Conservation (phyloP, 164 flowering plant genomes). For the Santalum album region DNA sequence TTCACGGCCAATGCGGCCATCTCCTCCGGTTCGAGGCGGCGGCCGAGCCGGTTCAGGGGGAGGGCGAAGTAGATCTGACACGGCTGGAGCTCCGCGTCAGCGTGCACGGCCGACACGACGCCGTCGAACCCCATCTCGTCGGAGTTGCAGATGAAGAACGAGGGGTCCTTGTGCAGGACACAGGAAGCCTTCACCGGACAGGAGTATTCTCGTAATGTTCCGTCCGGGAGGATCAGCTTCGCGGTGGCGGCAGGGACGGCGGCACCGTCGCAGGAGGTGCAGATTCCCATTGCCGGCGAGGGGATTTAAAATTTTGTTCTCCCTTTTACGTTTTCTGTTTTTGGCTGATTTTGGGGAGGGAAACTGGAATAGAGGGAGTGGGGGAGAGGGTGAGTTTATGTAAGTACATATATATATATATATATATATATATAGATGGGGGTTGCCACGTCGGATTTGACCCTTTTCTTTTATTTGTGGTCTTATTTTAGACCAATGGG, state of each 20-base stretch:
- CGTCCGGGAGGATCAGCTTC: constrained; percentile 2
- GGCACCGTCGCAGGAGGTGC: constrained; percentile 3
- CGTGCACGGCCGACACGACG: constrained; percentile 1
- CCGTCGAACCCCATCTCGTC: constrained; percentile 4
- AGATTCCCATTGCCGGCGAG: background rate
- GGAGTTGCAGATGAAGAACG: constrained; percentile 6
- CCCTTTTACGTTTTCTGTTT: too few species aligned
- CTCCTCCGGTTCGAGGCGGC: background rate
- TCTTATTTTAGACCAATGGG: too few species aligned
- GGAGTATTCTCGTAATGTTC: background rate
- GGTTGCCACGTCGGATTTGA: too few species aligned
- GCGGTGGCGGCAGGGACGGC: constrained; percentile 1
- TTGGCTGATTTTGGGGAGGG: too few species aligned
- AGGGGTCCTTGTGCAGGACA: constrained; percentile 1
- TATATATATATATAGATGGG: too few species aligned
- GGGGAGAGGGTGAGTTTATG: too few species aligned
- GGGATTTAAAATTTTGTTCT: too few species aligned
- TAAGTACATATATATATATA: too few species aligned
- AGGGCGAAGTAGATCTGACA: constrained; percentile 6
- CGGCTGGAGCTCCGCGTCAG: constrained; percentile 5
- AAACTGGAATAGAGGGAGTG: too few species aligned
- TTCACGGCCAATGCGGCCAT: constrained; percentile 8
- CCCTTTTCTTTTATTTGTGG: too few species aligned
- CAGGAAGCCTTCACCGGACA: constrained; percentile 2
- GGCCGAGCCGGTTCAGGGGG: background rate